A percentile compares a stretch with the other conserved stretches of the same genome.
These are phyloP conservation scores for Tieghemiomyces parasiticus DNA, from an alignment of 192 early-diverging fungal species.

Conservation along the genomic window DNA sequence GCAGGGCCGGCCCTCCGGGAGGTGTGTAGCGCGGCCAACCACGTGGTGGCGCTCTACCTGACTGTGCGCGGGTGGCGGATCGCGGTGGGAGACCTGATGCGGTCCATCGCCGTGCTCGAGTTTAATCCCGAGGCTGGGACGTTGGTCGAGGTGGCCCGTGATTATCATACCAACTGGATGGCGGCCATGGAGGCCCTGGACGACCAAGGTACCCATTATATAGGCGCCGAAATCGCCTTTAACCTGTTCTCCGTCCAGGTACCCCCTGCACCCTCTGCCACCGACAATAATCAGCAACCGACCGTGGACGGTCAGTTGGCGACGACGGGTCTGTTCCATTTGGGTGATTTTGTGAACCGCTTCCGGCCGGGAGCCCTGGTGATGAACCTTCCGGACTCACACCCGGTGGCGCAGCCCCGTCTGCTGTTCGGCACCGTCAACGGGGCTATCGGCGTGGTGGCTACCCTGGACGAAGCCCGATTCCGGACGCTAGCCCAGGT, in stretches of 20 bases:
- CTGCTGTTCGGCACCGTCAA: slow-evolving; percentile 65
- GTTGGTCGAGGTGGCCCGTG: slow-evolving; percentile 40
- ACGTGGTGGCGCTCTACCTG: slow-evolving; percentile 7
- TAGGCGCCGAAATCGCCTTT: slow-evolving; percentile 38
- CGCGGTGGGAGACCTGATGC: slow-evolving; percentile 13
- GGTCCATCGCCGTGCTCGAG: slow-evolving; percentile 9
- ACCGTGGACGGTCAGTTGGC: slow-evolving; percentile 35
- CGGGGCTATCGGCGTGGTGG: slow-evolving; percentile 67
- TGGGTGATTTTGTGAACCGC: slow-evolving; percentile 71
- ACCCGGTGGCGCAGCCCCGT: slow-evolving; percentile 31
- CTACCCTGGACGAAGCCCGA: slow-evolving; percentile 40
- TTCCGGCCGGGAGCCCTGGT: slow-evolving; percentile 68
- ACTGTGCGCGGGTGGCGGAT: not conserved
- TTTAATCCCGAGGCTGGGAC: slow-evolving; percentile 23
- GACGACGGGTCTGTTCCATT: slow-evolving; percentile 48
- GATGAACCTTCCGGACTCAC: slow-evolving; percentile 45
- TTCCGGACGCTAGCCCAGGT: slow-evolving; percentile 42
- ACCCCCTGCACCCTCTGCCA: not conserved
- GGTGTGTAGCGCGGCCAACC: not conserved
- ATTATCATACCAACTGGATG: slow-evolving; percentile 47
- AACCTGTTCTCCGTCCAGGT: slow-evolving; percentile 42
- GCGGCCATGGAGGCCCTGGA: slow-evolving; percentile 41
- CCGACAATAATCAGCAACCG: not conserved
- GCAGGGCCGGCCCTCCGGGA: slow-evolving; percentile 11
- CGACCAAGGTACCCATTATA: slow-evolving; percentile 29